A percentile compares a stretch with the other conserved stretches of the same genome.
Evolutionary conservation across 2,329 filamentous ascomycete genomes (phyloP).

Genomic region (Trichoderma aggressivum): DNA sequence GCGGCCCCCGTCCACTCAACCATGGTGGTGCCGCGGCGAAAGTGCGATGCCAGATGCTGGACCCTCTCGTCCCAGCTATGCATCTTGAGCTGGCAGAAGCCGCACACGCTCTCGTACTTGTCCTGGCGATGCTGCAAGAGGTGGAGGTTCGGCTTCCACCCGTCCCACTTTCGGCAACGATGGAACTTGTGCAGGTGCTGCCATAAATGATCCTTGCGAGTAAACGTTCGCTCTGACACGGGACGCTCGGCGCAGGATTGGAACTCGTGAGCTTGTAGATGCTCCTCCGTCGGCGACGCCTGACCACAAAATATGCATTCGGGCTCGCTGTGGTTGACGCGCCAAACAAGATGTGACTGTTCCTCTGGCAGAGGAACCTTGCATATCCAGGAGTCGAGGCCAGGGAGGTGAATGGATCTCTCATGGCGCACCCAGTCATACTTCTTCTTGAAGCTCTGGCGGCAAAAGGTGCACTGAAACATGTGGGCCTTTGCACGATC

Average conservation of each 20-base stretch:
- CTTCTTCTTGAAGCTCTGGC: slow-evolving; percentile 38
- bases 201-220: slow-evolving; percentile 42
- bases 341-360: slow-evolving; percentile 46
- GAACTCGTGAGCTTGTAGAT: slow-evolving; percentile 41
- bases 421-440: slow-evolving; percentile 48
- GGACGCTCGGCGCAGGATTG: slow-evolving; percentile 48
- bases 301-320: slow-evolving; percentile 41
- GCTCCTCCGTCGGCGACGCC: slow-evolving; percentile 32
- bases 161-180: slow-evolving; percentile 42
- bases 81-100: slow-evolving; percentile 39
- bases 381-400: slow-evolving; percentile 48
- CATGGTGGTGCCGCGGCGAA: slow-evolving; percentile 41
- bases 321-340: slow-evolving; percentile 43
- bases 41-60: slow-evolving; percentile 42
- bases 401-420: slow-evolving; percentile 46
- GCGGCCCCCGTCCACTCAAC: slow-evolving; percentile 41
- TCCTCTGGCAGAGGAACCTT: slow-evolving; percentile 35
- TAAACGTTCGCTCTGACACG: slow-evolving; percentile 41
- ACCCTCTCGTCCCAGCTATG: slow-evolving; percentile 36
- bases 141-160: slow-evolving; percentile 45
- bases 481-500: slow-evolving; percentile 23
- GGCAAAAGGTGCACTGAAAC: slow-evolving; percentile 40
- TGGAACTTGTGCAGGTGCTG: slow-evolving; percentile 43
- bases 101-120: slow-evolving; percentile 29
- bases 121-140: slow-evolving; percentile 32